These are phyloP conservation scores for Iris macrosiphon DNA, from an alignment of 106 monocot species.

Conservation along the genomic window DNA sequence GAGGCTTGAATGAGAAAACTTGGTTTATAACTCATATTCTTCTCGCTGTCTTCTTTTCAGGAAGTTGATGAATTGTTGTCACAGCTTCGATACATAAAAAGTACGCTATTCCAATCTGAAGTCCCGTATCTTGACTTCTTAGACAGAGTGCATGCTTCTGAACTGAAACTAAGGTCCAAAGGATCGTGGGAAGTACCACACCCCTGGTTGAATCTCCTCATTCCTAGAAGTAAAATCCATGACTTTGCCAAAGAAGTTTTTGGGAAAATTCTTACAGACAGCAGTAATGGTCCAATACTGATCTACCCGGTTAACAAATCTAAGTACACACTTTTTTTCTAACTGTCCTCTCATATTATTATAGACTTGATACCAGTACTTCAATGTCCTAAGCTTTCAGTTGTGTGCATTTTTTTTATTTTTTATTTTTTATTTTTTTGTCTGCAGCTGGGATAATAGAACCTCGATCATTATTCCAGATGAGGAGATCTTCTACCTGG, in stretches of 20 bases:
- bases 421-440: not conserved
- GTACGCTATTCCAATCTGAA: conserved; percentile 78
- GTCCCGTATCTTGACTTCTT: conserved; percentile 84
- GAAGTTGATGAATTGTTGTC: conserved; percentile 57
- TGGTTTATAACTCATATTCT: not conserved
- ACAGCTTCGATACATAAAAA: conserved; percentile 53
- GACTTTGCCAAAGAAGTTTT: conserved; percentile 62
- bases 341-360: not conserved
- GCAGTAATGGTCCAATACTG: conserved; percentile 82
- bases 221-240: conserved; percentile 56
- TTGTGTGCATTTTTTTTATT: too few relatives aligned
- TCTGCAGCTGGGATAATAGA: conserved; percentile 18
- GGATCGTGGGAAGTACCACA: conserved; percentile 92
- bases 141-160: conserved; percentile 70
- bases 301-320: conserved; percentile 85
- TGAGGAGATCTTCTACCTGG: conserved; percentile 58
- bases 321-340: conserved; percentile 37
- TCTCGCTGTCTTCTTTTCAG: conserved; percentile 28
- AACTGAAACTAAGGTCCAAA: conserved; percentile 55
- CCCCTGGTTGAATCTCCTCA: conserved; percentile 86
- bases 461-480: conserved; percentile 14
- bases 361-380: not conserved
- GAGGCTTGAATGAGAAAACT: not conserved
- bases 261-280: conserved; percentile 63
- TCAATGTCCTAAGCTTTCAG: not conserved